These are phyloP conservation scores for Chlorella sp. DNA, from an alignment of 139 green algal species.

Conservation along the genomic window DNA sequence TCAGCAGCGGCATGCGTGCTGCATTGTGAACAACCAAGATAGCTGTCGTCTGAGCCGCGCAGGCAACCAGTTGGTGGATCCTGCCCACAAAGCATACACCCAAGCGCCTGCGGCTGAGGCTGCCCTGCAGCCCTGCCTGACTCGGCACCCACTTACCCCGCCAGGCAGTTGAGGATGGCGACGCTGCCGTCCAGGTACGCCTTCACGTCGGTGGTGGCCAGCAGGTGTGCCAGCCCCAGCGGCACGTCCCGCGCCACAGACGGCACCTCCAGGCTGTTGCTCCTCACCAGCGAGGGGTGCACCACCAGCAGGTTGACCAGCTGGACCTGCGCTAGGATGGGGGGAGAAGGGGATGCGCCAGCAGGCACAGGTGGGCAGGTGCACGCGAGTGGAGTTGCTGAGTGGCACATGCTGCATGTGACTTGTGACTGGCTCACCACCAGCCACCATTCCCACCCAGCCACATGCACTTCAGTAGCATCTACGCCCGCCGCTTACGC, in stretches of 20 bases:
- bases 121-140: background rate
- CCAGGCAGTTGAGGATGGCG: background rate
- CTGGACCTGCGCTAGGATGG: background rate
- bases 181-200: background rate
- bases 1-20: no score
- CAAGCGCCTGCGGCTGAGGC: background rate
- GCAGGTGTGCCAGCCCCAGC: conserved; percentile 6
- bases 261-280: background rate
- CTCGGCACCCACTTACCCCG: background rate
- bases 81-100: background rate
- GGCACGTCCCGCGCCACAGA: background rate
- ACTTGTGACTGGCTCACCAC: no score
- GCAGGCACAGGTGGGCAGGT: background rate
- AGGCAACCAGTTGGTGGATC: background rate
- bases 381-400: background rate
- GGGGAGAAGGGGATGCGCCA: background rate
- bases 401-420: no score
- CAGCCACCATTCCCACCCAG: no score
- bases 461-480: no score
- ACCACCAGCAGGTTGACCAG: conserved; percentile 10
- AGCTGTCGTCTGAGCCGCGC: background rate
- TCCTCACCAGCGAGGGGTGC: background rate
- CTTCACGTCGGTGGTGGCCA: background rate
- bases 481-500: no score
- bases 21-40: background rate